Conservation (phyloP, 2,329 filamentous ascomycete genomes). For the Colletotrichum australisinense region DNA sequence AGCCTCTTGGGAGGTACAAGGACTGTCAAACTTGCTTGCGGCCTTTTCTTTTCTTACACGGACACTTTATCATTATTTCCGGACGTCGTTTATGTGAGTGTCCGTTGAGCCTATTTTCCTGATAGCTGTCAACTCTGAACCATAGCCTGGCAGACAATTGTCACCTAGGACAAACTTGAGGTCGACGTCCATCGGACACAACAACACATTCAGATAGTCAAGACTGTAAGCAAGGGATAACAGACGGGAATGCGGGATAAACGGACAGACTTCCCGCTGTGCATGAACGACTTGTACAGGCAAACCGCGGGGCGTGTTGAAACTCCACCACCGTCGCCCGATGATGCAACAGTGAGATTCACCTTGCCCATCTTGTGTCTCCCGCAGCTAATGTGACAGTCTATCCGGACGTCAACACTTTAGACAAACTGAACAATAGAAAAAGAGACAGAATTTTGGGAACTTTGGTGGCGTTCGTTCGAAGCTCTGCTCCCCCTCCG, state of each 20-base stretch:
- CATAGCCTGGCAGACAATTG: too few relatives aligned
- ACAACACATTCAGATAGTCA: too few relatives aligned
- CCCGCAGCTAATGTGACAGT: not conserved
- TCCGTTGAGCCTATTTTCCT: not conserved
- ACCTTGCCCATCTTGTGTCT: not conserved
- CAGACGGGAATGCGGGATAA: not conserved
- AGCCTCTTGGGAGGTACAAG: not conserved
- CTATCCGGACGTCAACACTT: not conserved
- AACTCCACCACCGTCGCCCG: not conserved
- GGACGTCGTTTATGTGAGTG: not conserved
- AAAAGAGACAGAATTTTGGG: not conserved
- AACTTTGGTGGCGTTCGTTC: slow-evolving; percentile 11
- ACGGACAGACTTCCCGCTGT: not conserved
- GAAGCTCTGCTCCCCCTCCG: too few relatives aligned
- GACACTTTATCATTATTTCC: not conserved
- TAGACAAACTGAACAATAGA: not conserved
- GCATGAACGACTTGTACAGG: not conserved
- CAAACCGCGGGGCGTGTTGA: not conserved
- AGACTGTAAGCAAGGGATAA: not conserved
- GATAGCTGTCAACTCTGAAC: not conserved
- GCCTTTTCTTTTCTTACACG: not conserved
- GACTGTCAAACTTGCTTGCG: not conserved
- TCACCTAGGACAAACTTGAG: not conserved
- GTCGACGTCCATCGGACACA: not conserved
- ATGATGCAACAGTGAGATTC: not conserved